Base-by-base conservation (phyloP, 441 rosid genomes). In the Eutrema salsugineum region DNA sequence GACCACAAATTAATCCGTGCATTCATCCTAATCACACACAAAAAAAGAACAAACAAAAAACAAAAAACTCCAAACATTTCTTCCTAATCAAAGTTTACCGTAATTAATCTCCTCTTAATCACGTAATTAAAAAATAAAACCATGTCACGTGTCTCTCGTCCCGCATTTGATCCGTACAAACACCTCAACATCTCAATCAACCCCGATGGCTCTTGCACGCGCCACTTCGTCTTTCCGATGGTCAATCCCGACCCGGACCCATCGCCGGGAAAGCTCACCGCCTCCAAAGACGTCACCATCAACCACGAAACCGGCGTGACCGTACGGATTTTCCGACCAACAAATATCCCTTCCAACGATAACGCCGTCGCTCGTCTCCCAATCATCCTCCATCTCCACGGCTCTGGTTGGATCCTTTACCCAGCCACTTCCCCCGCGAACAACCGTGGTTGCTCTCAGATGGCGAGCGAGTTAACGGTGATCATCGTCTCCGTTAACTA, bases 301-400 rank as follows among this genome's bases (percentile, higher is more conserved):
- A 78, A 73, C 69, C 68, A 44, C 1, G 63, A 68, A 35, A 69
- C 74, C 38, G 71, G 78, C 17, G 30, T 70, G 1, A 0, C 60
- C 33, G 58, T 73, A 6, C 63, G 81, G 1, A 73, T 78, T 2
- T 78, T 24, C 72, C 71, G 76, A 43, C 81, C 81, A 50, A 78
- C 72, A 5, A 73, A 73, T 16, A 68, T 78, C 32, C 81, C 81
- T 3, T 78, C 81, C 11, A 78, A 78, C 59, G 81, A 78, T 19
- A 73, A 64, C 59, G 28, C 76, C 10, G 66, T 78, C 1, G 81
- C 81, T 57, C 81, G 81, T 17, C 81, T 78, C 11, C 81, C 81
- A 1, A 51, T 78, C 7, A 66, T 77, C 27, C 1, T 78, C 46
- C 79, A 82, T 40, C 62, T 82, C 51, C 84, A 82, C 38, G 81